phyloP scores from a whole-genome alignment of 495 filamentous ascomycete species.

The Hypoxylon cercidicola region DNA sequence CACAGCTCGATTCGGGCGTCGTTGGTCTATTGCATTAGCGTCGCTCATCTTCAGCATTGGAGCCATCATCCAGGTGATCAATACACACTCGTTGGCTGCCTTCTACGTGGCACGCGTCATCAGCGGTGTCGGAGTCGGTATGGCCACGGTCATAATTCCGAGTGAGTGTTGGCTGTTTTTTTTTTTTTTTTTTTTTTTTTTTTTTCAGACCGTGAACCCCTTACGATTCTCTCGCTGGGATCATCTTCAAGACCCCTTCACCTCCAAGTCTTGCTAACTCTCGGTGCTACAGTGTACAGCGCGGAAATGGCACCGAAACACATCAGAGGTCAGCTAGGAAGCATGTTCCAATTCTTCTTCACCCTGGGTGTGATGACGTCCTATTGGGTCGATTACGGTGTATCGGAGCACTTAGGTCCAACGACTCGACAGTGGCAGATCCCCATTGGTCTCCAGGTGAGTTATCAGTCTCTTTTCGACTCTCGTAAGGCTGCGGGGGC shows the following conservation, averaged over 20 bases:
- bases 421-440: slow-evolving; percentile 60
- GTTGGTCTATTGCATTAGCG: slow-evolving; percentile 54
- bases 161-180: slow-evolving; percentile 26
- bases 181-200: no score
- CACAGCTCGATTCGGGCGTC: slow-evolving; percentile 55
- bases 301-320: slow-evolving; percentile 64
- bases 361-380: slow-evolving; percentile 59
- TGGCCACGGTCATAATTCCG: slow-evolving; percentile 63
- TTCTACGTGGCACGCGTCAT: slow-evolving; percentile 61
- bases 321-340: slow-evolving; percentile 57
- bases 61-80: slow-evolving; percentile 55
- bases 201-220: no score
- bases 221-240: no score
- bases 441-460: slow-evolving; percentile 55
- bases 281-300: slow-evolving; percentile 49
- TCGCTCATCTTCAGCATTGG: slow-evolving; percentile 58
- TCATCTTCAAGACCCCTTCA: no score
- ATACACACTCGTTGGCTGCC: slow-evolving; percentile 55
- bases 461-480: neutral
- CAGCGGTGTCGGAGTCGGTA: slow-evolving; percentile 61
- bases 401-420: slow-evolving; percentile 45
- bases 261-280: neutral
- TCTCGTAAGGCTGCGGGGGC: no score
- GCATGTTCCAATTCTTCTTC: slow-evolving; percentile 60
- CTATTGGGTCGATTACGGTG: slow-evolving; percentile 63